phyloP scores from a whole-genome alignment of 2,329 filamentous ascomycete species.

The Rhynchosporium secalis region DNA sequence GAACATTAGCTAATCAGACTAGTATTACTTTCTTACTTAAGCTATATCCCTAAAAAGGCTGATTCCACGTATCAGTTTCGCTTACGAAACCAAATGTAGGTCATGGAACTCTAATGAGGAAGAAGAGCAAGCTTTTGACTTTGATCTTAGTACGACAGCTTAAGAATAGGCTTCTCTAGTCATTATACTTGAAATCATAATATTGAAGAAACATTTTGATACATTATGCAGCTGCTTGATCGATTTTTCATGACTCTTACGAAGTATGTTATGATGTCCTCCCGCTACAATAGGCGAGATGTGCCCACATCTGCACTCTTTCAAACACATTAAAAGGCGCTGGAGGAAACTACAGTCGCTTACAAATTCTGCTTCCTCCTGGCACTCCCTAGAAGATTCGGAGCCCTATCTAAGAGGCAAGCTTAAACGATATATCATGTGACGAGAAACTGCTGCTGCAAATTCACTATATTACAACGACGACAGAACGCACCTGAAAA shows the following conservation, averaged over 20 bases:
- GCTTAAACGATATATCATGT: conserved; percentile 3
- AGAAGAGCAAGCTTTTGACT: neutral
- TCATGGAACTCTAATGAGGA: neutral
- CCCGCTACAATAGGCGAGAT: too few relatives aligned
- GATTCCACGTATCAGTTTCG: conserved; percentile 10
- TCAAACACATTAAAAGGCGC: too few relatives aligned
- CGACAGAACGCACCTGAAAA: neutral
- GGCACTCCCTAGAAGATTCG: conserved; percentile 1
- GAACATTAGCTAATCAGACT: conserved; percentile 14
- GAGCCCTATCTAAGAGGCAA: neutral
- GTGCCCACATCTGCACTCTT: too few relatives aligned
- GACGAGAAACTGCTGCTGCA: neutral
- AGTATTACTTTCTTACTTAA: conserved; percentile 16
- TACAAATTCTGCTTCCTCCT: conserved; percentile 6
- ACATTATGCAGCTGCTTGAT: neutral
- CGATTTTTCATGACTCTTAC: neutral
- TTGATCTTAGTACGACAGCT: too few relatives aligned
- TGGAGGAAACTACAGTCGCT: conserved; percentile 5
- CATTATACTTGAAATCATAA: too few relatives aligned
- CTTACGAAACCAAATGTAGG: conserved; percentile 3
- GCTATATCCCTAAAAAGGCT: neutral
- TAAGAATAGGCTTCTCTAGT: too few relatives aligned
- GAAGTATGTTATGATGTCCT: neutral
- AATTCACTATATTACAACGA: conserved; percentile 2
- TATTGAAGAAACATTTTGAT: neutral